Evolutionary conservation across 495 filamentous ascomycete genomes (phyloP).

Genomic region (Stereocaulon alpinum): DNA sequence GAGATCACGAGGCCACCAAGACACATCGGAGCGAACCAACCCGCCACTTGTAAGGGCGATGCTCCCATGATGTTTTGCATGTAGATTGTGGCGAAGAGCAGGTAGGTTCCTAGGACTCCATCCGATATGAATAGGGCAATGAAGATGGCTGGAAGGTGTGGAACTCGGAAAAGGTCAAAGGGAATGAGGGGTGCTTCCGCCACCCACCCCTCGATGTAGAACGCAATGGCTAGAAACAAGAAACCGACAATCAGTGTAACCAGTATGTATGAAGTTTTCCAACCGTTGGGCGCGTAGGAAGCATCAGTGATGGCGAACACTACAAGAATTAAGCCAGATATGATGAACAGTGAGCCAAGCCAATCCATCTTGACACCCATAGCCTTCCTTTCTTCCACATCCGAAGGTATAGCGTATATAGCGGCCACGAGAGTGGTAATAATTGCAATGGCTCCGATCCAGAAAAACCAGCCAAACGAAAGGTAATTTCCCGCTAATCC

Average conservation of each 20-base stretch:
- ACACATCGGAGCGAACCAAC: conserved; percentile 71
- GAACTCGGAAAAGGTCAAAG: conserved; percentile 60
- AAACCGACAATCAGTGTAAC: conserved; percentile 50
- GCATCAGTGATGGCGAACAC: conserved; percentile 74
- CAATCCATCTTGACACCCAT: conserved; percentile 56
- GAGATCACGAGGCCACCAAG: conserved; percentile 64
- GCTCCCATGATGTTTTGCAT: conserved; percentile 56
- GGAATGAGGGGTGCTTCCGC: conserved; percentile 65
- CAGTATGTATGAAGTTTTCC: conserved; percentile 63
- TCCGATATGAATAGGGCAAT: conserved; percentile 64
- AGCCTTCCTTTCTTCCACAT: conserved; percentile 41
- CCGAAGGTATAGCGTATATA: conserved; percentile 55
- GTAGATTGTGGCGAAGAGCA: conserved; percentile 72
- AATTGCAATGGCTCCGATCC: conserved; percentile 51
- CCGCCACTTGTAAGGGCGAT: conserved; percentile 58
- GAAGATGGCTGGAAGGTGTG: conserved; percentile 59
- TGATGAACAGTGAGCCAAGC: conserved; percentile 52
- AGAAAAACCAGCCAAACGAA: conserved; percentile 74
- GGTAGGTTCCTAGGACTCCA: conserved; percentile 63
- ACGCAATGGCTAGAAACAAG: conserved; percentile 41
- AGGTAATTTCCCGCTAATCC: conserved; percentile 56
- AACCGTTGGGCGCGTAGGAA: conserved; percentile 56
- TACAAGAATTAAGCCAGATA: conserved; percentile 56
- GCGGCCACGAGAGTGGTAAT: conserved; percentile 43
- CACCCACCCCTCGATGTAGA: conserved; percentile 72